Percentiles rank a stretch among this genome's conserved stretches.
phyloP scores from a whole-genome alignment of 1,284 basidiomycete genomes.

The Ceratobasidium sp. region DNA sequence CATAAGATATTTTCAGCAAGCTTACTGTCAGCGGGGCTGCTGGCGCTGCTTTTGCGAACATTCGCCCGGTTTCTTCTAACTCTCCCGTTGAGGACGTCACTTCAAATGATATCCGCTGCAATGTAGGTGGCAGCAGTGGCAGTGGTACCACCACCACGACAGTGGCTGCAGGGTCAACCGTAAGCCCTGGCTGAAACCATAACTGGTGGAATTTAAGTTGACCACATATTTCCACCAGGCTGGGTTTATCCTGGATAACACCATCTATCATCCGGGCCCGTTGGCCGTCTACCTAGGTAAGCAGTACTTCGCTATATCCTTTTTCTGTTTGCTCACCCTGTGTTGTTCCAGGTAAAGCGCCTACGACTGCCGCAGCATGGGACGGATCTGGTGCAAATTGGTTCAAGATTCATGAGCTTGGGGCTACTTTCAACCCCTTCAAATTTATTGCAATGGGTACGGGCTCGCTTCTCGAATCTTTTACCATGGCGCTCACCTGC shows the following conservation, averaged over 20 bases:
- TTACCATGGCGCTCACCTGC: neutral
- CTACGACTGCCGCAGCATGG: conserved; percentile 53
- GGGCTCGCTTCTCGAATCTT: neutral
- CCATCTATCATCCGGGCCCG: conserved; percentile 58
- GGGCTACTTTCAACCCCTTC: conserved; percentile 41
- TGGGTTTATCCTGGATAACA: conserved; percentile 44
- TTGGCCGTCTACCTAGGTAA: conserved; percentile 53
- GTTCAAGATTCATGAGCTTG: conserved; percentile 61
- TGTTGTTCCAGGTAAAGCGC: conserved; percentile 51
- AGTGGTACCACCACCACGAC: conserved; percentile 51
- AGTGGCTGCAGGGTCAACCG: conserved; percentile 53
- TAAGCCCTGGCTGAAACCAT: conserved; percentile 14
- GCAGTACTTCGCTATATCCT: neutral
- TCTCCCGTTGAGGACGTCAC: conserved; percentile 61
- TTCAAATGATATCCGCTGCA: conserved; percentile 54
- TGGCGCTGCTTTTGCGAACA: conserved; percentile 44
- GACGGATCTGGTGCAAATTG: conserved; percentile 58
- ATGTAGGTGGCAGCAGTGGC: conserved; percentile 57
- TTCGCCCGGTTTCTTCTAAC: conserved; percentile 58
- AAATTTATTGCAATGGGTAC: conserved; percentile 10
- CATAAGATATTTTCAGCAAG: conserved; percentile 30
- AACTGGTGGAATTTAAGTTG: conserved; percentile 48
- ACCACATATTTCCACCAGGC: conserved; percentile 57
- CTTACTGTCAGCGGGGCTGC: conserved; percentile 53
- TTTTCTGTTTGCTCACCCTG: neutral